Evolutionary conservation across 1,284 basidiomycete genomes (phyloP), one percentile per base, ranked within the genome.

Genomic region (Pterulicium gracile): DNA sequence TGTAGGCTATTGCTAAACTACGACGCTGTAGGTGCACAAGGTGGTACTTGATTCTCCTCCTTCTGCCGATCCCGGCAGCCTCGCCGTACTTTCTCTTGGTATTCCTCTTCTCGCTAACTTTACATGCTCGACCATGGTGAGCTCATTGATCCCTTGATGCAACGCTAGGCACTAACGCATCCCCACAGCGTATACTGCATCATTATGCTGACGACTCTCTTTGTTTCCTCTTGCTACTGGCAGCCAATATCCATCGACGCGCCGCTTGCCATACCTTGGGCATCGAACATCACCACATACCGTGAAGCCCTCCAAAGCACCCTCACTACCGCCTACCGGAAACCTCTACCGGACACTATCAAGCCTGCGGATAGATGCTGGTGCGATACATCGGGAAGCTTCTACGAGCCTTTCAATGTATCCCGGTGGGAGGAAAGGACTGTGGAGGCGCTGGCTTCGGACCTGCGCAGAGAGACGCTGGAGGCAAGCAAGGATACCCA

Each of bases 221-320:
- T 88, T 60, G 70, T 87, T 51, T 85, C 86, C 13, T 85, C 86
- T 10, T 89, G 87, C 59, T 88, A 88, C 61, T 88, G 86, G 86
- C 82, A 86, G 51, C 81, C 87, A 15, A 73, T 86, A 42, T 74
- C 83, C 10, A 59, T 81, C 36, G 72, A 79, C 49, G 73, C 72
- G 21, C 66, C 72, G 1, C 75, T 87, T 46, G 70, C 75, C 18
- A 59, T 58, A 14, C 79, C 86, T 2, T 82, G 81, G 78, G 63
- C 77, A 4, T 68, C 71, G 36, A 78, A 81, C 56, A 71, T 83
- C 56, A 81, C 79, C 14, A 83, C 81, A 4, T 84, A 81, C 57
- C 68, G 71, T 3, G 73, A 82, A 36, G 81, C 79, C 2, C 60
- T 86, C 46, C 71, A 69, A 45, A 64, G 65, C 44, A 63, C 60